These are phyloP conservation scores for Candida sanyaensis DNA, from an alignment of 1,139 yeast genomes.

Conservation along the genomic window DNA sequence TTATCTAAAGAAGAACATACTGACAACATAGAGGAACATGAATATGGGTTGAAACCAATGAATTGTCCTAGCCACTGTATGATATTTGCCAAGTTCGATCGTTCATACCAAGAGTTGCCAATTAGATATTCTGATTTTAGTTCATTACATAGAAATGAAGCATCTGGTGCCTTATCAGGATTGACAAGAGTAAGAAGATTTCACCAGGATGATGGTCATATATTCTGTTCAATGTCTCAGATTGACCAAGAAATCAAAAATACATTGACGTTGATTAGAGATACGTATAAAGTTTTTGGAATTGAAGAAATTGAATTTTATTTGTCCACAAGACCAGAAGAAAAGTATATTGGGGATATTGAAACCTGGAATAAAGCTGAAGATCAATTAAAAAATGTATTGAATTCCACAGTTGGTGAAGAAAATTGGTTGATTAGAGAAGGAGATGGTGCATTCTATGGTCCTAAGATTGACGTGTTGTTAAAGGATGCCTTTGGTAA, in stretches of 20 bases:
- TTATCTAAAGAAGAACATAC: conserved; percentile 30
- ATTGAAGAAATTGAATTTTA: conserved; percentile 66
- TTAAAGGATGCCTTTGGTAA: conserved; percentile 82
- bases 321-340: conserved; percentile 87
- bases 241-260: conserved; percentile 75
- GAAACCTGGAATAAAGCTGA: conserved; percentile 90
- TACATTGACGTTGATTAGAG: conserved; percentile 73
- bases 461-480: conserved; percentile 90
- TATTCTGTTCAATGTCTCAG: conserved; percentile 85
- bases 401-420: conserved; percentile 55
- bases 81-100: conserved; percentile 76
- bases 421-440: conserved; percentile 73
- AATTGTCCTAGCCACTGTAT: conserved; percentile 98
- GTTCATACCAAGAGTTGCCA: conserved; percentile 90
- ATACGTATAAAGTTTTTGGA: conserved; percentile 79
- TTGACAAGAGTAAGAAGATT: conserved; percentile 93
- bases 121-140: conserved; percentile 89
- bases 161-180: conserved; percentile 93
- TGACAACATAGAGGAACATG: conserved; percentile 33
- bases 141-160: conserved; percentile 92
- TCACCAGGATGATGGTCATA: conserved; percentile 99
- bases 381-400: conserved; percentile 61
- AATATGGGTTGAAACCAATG: conserved; percentile 93
- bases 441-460: conserved; percentile 98
- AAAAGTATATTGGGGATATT: conserved; percentile 77